Conservation (phyloP, 495 filamentous ascomycete species). For the Aspergillus asperescens region DNA sequence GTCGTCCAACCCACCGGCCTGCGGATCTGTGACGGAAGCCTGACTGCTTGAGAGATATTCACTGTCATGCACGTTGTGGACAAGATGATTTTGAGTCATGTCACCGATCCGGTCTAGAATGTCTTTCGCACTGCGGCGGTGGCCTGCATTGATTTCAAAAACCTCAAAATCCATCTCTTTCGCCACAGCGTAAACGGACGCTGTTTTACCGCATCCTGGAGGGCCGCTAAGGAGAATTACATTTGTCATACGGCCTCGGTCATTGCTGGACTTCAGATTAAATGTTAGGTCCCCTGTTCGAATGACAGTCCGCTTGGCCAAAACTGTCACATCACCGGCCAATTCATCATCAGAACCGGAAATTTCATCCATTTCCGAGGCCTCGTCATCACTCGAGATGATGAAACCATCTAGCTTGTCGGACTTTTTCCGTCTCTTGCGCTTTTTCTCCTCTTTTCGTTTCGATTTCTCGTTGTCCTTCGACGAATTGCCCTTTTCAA, state of each 20-base stretch:
- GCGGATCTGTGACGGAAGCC: constrained; percentile 6
- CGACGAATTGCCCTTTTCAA: constrained; percentile 55
- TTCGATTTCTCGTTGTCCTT: constrained; percentile 41
- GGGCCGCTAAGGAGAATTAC: constrained; percentile 85
- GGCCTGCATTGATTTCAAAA: constrained; percentile 88
- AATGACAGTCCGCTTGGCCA: constrained; percentile 58
- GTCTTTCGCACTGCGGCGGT: constrained; percentile 80
- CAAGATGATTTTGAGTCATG: constrained; percentile 93
- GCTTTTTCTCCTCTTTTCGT: constrained; percentile 40
- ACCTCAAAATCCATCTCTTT: constrained; percentile 92
- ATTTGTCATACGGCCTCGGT: constrained; percentile 47
- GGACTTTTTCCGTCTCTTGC: constrained; percentile 63
- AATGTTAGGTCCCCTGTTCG: constrained; percentile 47
- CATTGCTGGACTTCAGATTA: constrained; percentile 27
- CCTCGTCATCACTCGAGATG: constrained; percentile 77
- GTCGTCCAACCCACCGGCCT: constrained; percentile 38
- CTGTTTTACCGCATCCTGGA: constrained; percentile 87
- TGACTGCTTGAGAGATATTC: constrained; percentile 23
- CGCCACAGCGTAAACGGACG: constrained; percentile 87
- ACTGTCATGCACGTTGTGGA: constrained; percentile 47
- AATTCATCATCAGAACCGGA: constrained; percentile 58
- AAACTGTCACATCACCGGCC: constrained; percentile 33
- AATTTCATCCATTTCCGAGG: constrained; percentile 66
- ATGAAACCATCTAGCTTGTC: constrained; percentile 79
- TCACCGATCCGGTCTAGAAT: constrained; percentile 88